Evolutionary conservation across 1,139 yeast species (phyloP), one percentile per base, ranked within the genome.

Genomic region (Lodderomyces pseudojiufengensis): DNA sequence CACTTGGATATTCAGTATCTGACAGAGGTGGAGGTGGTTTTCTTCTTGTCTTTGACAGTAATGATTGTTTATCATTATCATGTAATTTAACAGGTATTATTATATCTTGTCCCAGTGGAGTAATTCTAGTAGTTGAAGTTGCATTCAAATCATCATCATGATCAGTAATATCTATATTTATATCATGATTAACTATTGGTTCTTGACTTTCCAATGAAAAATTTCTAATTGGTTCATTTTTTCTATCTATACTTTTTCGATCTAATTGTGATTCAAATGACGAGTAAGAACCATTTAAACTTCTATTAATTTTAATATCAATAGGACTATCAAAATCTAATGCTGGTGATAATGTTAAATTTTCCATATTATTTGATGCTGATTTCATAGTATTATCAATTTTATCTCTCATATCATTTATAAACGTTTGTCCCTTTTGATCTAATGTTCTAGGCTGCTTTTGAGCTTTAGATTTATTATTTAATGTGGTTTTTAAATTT

Each of bases 21-120:
- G 24, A 34, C 15, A 25, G 27, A 18, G 61, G 63, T 10, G 65
- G 65, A 9, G 65, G 65, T 36, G 58, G 59, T 27, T 65, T 41
- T 37, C 45, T 50, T 36, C 39, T 20, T 20, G 33, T 35, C 20
- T 38, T 38, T 3, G 39, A 32, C 24, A 15, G 11, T 14, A 29
- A 24, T 15, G 40, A 12, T 31, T 22, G 10, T 22, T 22, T 22
- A 31, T 36, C 35, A 29, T 11, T 16, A 11, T 20, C 20, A 21
- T 14, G 12, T 12, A 27, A 20, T 28, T 30, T 35, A 16, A 27
- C 26, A 2, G 35, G 37, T 4, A 37, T 28, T 11, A 16, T 31
- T 2, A 25, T 18, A 16, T 27, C 21, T 25, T 33, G 20, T 18
- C 20, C 20, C 22, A 25, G 16, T 18, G 23, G 22, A n/a, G 23